Base-by-base conservation (phyloP, 2,329 filamentous ascomycete species). In the Sphaceloma murrayae region DNA sequence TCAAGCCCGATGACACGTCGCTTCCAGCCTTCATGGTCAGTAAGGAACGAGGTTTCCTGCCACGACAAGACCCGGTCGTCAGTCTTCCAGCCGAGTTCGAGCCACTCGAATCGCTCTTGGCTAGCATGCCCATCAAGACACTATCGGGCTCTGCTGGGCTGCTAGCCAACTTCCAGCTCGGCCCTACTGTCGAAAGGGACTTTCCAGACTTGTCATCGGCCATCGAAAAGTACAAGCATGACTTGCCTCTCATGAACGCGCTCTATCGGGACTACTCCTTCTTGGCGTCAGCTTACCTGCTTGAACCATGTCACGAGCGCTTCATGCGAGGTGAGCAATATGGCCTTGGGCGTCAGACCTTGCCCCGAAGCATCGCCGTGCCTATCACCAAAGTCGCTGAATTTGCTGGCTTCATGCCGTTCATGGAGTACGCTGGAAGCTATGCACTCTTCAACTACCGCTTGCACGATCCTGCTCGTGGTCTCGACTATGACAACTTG, bases 261-360 rank as follows among this genome's bases (percentile, higher is more conserved):
- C 67, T 93, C 36, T 94, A 94, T 62, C 75, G 88, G 14, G 88
- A 95, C 67, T 95, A 94, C 62, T 84, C 83, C 10, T 95, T 94
- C 70, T 67, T 94, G 21, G 83, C 87, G 4, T 93, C 85, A 17
- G 84, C 86, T 0, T 94, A 94, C 60, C 70, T 95, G 21, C 77
- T 95, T 21, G 88, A 95, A 69, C 88, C 88, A 8, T 95, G 88
- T 62, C 68, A 67, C 34, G 82, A 80, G 0, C 42, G 42, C 22
- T 45, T 45, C 32, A 45, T 45, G 42, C 42, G 42, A 34, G 42
- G 42, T 27, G 78, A 84, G 59, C 71, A 72, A 1, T 94, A 94
- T 59, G 87, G 87, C 0, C 67, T 94, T 33, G 87, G 79, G 3
- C 69, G 87, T 33, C 75, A 86, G 48, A 69, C 75, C 16, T 64